phyloP scores from a whole-genome alignment of 2,329 filamentous ascomycete genomes.

The Meredithiella fracta region DNA sequence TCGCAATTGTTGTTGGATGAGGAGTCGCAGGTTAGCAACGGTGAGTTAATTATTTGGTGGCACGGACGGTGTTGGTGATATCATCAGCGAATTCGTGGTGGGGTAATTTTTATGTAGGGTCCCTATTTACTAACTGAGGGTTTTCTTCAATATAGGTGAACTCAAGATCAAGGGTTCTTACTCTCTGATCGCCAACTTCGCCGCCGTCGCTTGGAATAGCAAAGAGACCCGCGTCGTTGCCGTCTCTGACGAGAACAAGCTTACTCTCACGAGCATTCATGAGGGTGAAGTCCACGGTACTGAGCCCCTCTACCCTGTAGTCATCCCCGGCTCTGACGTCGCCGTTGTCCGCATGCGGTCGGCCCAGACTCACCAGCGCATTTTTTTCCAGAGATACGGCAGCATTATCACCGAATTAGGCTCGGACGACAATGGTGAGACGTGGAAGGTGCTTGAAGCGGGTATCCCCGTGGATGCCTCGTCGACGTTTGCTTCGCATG shows the following conservation, averaged over 20 bases:
- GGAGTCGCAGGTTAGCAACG: constrained; percentile 6
- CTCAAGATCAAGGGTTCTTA: constrained; percentile 14
- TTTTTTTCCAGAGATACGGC: constrained; percentile 14
- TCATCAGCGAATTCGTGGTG: not conserved
- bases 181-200: constrained; percentile 12
- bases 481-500: constrained; percentile 12
- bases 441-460: constrained; percentile 12
- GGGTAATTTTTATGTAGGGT: no score
- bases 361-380: constrained; percentile 10
- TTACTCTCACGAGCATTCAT: constrained; percentile 11
- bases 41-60: constrained; percentile 1
- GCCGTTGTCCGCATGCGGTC: constrained; percentile 11
- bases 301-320: constrained; percentile 12
- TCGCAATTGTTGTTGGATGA: constrained; percentile 12
- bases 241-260: constrained; percentile 13
- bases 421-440: constrained; percentile 13
- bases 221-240: constrained; percentile 13
- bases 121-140: not conserved
- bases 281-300: constrained; percentile 12
- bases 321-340: constrained; percentile 13
- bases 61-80: not conserved
- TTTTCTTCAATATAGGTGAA: constrained; percentile 10
- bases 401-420: constrained; percentile 13
- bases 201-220: constrained; percentile 12
- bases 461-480: constrained; percentile 13